Evolutionary conservation across 768 basidiomycete genomes (phyloP).

Genomic region (Panaeolus cyanescens): DNA sequence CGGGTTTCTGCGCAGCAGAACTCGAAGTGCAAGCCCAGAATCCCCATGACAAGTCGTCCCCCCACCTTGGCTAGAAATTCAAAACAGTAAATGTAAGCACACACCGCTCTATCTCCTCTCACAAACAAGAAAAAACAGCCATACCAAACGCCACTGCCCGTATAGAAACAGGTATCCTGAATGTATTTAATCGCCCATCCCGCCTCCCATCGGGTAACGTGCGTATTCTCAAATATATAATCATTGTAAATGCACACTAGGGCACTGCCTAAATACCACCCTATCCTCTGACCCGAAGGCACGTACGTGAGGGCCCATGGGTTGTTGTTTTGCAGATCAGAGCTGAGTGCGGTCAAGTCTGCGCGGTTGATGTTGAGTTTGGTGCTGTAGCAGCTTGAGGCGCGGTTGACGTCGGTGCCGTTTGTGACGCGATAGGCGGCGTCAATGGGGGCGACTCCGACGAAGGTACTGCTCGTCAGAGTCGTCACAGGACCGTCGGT

Average conservation of each 20-base stretch:
- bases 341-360: neutral
- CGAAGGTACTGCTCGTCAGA: neutral
- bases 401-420: neutral
- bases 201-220: neutral
- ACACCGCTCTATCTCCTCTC: too few relatives aligned
- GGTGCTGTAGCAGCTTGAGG: neutral
- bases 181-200: neutral
- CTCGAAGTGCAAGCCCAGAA: too few relatives aligned
- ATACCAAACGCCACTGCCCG: neutral
- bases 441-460: neutral
- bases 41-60: too few relatives aligned
- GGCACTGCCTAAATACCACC: neutral
- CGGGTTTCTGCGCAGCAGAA: too few relatives aligned
- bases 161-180: neutral
- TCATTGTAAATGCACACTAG: neutral
- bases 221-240: neutral
- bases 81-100: too few relatives aligned
- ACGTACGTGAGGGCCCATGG: neutral
- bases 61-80: too few relatives aligned
- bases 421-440: neutral
- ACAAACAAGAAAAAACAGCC: neutral
- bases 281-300: neutral
- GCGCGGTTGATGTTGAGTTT: neutral
- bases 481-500: neutral
- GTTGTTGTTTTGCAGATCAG: neutral